phyloP scores from a whole-genome alignment of 2,329 filamentous ascomycete genomes.

The Phyllosticta ampelicida region DNA sequence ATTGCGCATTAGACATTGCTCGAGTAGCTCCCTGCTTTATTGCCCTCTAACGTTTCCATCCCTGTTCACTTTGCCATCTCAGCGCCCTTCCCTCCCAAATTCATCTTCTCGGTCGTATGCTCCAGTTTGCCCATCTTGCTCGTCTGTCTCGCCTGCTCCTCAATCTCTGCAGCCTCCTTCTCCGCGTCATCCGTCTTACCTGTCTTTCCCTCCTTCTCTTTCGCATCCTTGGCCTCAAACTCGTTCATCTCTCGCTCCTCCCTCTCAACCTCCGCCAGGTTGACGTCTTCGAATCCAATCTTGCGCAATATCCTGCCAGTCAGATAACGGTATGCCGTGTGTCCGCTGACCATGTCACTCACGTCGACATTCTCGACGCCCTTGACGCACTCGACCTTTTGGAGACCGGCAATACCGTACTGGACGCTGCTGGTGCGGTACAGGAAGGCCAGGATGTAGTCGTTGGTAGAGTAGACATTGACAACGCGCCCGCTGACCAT shows the following conservation, averaged over 20 bases:
- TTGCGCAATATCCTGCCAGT: slow-evolving; percentile 40
- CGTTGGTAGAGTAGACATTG: slow-evolving; percentile 80
- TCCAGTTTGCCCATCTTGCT: slow-evolving; percentile 1
- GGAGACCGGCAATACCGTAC: slow-evolving; percentile 72
- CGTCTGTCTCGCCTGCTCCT: slow-evolving; percentile 7
- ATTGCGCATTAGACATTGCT: too few species aligned
- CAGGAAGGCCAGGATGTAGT: slow-evolving; percentile 76
- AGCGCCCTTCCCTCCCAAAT: background rate
- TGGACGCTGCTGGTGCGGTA: slow-evolving; percentile 78
- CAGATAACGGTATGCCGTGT: slow-evolving; percentile 40
- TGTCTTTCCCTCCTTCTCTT: slow-evolving; percentile 31
- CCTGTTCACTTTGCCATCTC: background rate
- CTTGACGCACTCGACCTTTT: slow-evolving; percentile 58
- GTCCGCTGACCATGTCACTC: slow-evolving; percentile 39
- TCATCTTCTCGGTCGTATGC: slow-evolving; percentile 7
- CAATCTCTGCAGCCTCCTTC: slow-evolving; percentile 3
- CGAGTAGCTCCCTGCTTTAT: too few species aligned
- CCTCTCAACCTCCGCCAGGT: slow-evolving; percentile 35
- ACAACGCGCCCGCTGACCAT: slow-evolving; percentile 75
- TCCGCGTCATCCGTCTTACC: slow-evolving; percentile 23
- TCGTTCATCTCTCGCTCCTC: slow-evolving; percentile 30
- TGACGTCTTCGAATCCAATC: slow-evolving; percentile 44
- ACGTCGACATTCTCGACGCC: slow-evolving; percentile 53
- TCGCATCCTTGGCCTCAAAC: slow-evolving; percentile 32
- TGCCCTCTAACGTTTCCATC: background rate